These are phyloP conservation scores for Apiospora arundinis DNA, from an alignment of 2,329 filamentous ascomycete species.

Conservation along the genomic window DNA sequence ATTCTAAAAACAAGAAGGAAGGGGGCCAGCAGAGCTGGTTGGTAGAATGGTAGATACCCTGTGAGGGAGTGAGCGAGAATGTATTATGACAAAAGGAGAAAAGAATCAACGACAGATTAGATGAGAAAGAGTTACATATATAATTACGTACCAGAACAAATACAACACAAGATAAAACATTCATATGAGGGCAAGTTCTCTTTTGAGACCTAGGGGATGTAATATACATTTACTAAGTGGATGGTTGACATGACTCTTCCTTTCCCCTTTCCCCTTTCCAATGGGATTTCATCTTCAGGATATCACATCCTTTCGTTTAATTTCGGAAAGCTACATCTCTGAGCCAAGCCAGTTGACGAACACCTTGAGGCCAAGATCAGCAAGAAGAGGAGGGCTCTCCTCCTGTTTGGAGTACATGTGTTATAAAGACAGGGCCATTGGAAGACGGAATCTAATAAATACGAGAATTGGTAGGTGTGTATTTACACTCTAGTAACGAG, in stretches of 20 bases:
- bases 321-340: not conserved
- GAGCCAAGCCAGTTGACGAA: no score
- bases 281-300: not conserved
- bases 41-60: conserved; percentile 11
- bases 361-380: not conserved
- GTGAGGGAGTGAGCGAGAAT: not conserved
- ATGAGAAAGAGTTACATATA: not conserved
- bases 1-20: no score
- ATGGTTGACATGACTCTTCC: not conserved
- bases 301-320: no score
- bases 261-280: not conserved
- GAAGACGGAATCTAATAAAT: not conserved
- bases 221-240: not conserved
- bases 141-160: not conserved
- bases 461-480: not conserved
- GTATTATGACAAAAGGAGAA: not conserved
- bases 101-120: not conserved
- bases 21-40: not conserved
- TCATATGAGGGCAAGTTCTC: not conserved
- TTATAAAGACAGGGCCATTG: not conserved
- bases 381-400: not conserved
- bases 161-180: not conserved
- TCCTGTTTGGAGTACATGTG: not conserved
- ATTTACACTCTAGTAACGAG: not conserved
- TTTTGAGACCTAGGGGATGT: not conserved